Percentiles rank a stretch among this genome's conserved stretches.
These are phyloP conservation scores for Penicillium coprophilum DNA, from an alignment of 495 filamentous ascomycete species.

Conservation along the genomic window DNA sequence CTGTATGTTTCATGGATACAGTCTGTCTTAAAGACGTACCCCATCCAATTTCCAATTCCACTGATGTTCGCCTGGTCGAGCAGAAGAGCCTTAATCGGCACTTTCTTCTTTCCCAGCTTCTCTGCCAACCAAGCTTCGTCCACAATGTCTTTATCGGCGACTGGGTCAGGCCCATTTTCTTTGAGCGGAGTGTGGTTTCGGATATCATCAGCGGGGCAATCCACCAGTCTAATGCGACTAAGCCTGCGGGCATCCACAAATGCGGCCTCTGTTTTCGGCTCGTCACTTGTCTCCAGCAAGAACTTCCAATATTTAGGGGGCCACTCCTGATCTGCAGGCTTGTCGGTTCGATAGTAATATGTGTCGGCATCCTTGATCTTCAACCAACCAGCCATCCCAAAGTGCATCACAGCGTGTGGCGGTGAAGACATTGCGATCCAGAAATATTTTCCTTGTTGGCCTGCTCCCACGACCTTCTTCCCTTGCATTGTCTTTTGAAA, in stretches of 20 bases:
- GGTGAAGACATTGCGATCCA: conserved; percentile 74
- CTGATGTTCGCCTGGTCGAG: conserved; percentile 88
- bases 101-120: conserved; percentile 69
- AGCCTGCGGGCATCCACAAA: conserved; percentile 83
- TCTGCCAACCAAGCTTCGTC: conserved; percentile 67
- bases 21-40: conserved; percentile 44
- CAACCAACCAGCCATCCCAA: conserved; percentile 89
- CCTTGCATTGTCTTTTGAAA: conserved; percentile 73
- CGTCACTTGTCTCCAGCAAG: conserved; percentile 61
- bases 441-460: conserved; percentile 94
- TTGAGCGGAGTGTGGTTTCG: conserved; percentile 74
- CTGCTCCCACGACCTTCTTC: conserved; percentile 71
- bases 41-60: conserved; percentile 97
- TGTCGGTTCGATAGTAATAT: conserved; percentile 71
- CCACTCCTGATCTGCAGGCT: conserved; percentile 66
- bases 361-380: conserved; percentile 75
- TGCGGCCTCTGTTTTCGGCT: conserved; percentile 66
- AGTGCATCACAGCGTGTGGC: conserved; percentile 88
- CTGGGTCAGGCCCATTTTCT: conserved; percentile 91
- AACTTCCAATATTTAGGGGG: conserved; percentile 93
- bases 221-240: conserved; percentile 73
- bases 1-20: background rate
- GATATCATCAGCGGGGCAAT: conserved; percentile 74
- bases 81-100: conserved; percentile 83
- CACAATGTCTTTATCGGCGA: conserved; percentile 74